A percentile compares a stretch with the other conserved stretches of the same genome.
These are phyloP conservation scores for Myxozyma mucilagina DNA, from an alignment of 805 yeast species.

Conservation along the genomic window DNA sequence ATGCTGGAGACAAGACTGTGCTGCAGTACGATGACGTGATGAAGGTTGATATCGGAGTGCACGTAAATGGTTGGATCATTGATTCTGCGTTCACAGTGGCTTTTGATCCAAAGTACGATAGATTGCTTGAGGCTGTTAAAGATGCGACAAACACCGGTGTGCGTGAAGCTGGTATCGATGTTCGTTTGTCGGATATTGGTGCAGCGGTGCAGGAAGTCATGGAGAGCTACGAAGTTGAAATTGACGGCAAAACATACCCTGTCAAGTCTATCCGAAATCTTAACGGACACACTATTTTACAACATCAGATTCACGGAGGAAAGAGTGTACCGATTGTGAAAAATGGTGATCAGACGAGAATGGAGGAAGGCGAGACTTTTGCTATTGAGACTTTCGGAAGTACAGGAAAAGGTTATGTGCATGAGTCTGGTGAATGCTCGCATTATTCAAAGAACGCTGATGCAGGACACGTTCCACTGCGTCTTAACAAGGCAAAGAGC, in stretches of 20 bases:
- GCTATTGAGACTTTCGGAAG: slow-evolving; percentile 98
- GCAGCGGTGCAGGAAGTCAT: slow-evolving; percentile 94
- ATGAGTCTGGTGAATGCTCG: slow-evolving; percentile 86
- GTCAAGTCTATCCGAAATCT: slow-evolving; percentile 88
- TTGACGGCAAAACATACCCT: slow-evolving; percentile 81
- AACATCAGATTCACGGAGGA: slow-evolving; percentile 86
- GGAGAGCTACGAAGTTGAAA: slow-evolving; percentile 93
- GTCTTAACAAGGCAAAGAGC: slow-evolving; percentile 66
- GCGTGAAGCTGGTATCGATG: slow-evolving; percentile 92
- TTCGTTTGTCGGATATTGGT: slow-evolving; percentile 90
- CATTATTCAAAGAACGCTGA: slow-evolving; percentile 76
- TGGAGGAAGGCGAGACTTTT: slow-evolving; percentile 98
- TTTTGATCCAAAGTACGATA: slow-evolving; percentile 80
- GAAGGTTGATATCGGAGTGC: slow-evolving; percentile 97
- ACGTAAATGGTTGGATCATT: slow-evolving; percentile 88
- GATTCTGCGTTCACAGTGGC: slow-evolving; percentile 95
- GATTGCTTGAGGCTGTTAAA: slow-evolving; percentile 75
- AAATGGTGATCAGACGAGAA: slow-evolving; percentile 89
- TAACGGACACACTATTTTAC: slow-evolving; percentile 90
- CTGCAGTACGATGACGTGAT: slow-evolving; percentile 85
- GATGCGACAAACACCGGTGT: slow-evolving; percentile 95
- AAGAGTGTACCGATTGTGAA: slow-evolving; percentile 96
- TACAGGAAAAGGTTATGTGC: slow-evolving; percentile 91
- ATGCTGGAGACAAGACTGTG: slow-evolving; percentile 85
- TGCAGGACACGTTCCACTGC: slow-evolving; percentile 52